A percentile compares a stretch with the other conserved stretches of the same genome.
phyloP scores from a whole-genome alignment of 495 filamentous ascomycete genomes.

The Penicillium ochrochloron region DNA sequence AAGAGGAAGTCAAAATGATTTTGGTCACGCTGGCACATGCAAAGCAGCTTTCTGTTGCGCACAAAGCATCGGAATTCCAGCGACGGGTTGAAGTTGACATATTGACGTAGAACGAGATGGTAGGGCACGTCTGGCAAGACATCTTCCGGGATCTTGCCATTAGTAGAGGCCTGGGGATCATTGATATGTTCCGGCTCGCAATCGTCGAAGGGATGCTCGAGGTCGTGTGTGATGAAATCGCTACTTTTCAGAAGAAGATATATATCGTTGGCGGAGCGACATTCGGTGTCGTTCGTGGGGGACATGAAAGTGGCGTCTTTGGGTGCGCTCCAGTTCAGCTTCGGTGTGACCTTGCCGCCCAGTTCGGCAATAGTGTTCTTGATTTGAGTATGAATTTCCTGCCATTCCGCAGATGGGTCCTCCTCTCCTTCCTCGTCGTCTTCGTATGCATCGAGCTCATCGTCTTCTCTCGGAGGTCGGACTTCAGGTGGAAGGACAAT shows the following conservation, averaged over 20 bases:
- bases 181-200: conserved; percentile 48
- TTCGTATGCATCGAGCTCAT: conserved; percentile 42
- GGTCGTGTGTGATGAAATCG: conserved; percentile 90
- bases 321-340: conserved; percentile 95
- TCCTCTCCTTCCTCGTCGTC: conserved; percentile 51
- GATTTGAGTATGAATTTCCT: conserved; percentile 75
- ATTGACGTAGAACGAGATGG: conserved; percentile 80
- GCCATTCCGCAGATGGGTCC: conserved; percentile 65
- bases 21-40: conserved; percentile 85
- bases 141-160: conserved; percentile 1
- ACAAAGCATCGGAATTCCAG: conserved; percentile 97
- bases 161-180: too few species aligned
- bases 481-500: conserved; percentile 76
- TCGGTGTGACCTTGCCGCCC: conserved; percentile 82
- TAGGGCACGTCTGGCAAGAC: conserved; percentile 56
- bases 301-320: conserved; percentile 98
- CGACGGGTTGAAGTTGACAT: conserved; percentile 82
- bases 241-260: conserved; percentile 92
- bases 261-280: conserved; percentile 82
- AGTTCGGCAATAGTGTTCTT: conserved; percentile 75
- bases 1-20: conserved; percentile 87
- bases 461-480: conserved; percentile 39
- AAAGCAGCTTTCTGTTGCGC: conserved; percentile 74
- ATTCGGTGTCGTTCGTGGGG: conserved; percentile 88
- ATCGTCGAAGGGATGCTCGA: conserved; percentile 90